phyloP scores from a whole-genome alignment of 2,329 filamentous ascomycete genomes.

The Pseudopyrenochaeta lycopersici region DNA sequence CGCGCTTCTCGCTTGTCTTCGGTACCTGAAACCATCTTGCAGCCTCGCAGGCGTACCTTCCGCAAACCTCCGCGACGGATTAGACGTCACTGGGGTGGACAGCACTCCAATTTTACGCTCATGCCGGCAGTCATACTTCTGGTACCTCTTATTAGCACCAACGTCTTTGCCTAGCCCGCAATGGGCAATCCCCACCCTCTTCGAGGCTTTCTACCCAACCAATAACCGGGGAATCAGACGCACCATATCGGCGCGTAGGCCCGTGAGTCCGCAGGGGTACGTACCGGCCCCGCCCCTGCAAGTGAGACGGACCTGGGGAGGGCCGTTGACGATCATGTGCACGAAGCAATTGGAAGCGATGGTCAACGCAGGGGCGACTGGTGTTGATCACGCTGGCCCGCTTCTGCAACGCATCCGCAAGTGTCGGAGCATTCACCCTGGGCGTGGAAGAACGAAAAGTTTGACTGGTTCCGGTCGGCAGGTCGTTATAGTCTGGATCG shows the following conservation, averaged over 20 bases:
- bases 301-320: constrained; percentile 4
- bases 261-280: constrained; percentile 13
- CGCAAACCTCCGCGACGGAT: too few species aligned
- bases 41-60: too few species aligned
- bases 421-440: background rate
- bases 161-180: background rate
- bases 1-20: too few species aligned
- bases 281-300: background rate
- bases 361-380: background rate
- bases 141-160: background rate
- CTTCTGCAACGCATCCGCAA: background rate
- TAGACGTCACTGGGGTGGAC: too few species aligned
- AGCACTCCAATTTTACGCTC: too few species aligned
- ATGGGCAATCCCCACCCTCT: background rate
- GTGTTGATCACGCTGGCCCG: background rate
- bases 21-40: too few species aligned
- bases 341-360: background rate
- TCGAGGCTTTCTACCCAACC: background rate
- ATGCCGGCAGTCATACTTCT: background rate
- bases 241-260: constrained; percentile 9
- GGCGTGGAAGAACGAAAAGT: background rate
- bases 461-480: background rate
- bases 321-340: background rate
- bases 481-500: background rate
- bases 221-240: background rate